Conservation (phyloP, 2,329 filamentous ascomycete species). For the Akanthomyces muscarius region DNA sequence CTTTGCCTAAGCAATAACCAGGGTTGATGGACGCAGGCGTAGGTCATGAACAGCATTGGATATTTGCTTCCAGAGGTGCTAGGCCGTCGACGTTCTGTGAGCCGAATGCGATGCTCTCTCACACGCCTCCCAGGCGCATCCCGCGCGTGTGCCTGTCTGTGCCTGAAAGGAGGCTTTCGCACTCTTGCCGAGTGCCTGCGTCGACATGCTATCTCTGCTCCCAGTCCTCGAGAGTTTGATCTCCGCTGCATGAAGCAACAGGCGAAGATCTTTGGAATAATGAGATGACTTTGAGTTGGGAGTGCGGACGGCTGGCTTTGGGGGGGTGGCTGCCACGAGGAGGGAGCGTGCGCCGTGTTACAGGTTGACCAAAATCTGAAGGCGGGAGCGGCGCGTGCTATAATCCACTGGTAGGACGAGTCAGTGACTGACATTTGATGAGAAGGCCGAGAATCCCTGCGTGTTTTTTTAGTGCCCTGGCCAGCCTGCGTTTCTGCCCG, state of each 20-base stretch:
- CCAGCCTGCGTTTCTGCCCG: not conserved
- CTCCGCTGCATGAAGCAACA: not conserved
- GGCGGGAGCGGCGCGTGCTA: slow-evolving; percentile 8
- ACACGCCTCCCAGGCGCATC: not conserved
- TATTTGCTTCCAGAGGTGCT: too few relatives aligned
- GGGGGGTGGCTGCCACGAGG: not conserved
- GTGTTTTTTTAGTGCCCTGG: not conserved
- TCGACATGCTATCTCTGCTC: not conserved
- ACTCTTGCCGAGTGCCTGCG: not conserved
- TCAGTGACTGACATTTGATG: not conserved
- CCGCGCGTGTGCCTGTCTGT: not conserved
- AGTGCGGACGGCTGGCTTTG: not conserved
- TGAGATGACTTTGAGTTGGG: not conserved
- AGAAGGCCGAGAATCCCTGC: not conserved
- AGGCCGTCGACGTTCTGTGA: too few relatives aligned
- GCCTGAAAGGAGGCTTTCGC: not conserved
- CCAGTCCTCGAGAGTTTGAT: not conserved
- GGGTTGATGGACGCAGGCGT: too few relatives aligned
- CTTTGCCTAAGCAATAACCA: too few relatives aligned
- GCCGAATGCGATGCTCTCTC: too few relatives aligned
- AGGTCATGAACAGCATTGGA: too few relatives aligned
- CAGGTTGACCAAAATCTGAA: slow-evolving; percentile 13
- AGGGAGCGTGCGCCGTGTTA: slow-evolving; percentile 13
- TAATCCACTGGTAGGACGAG: not conserved
- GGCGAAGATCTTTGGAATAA: not conserved